Evolutionary conservation across 1,284 basidiomycete species (phyloP).

Genomic region (Anthracocystis walkeri): DNA sequence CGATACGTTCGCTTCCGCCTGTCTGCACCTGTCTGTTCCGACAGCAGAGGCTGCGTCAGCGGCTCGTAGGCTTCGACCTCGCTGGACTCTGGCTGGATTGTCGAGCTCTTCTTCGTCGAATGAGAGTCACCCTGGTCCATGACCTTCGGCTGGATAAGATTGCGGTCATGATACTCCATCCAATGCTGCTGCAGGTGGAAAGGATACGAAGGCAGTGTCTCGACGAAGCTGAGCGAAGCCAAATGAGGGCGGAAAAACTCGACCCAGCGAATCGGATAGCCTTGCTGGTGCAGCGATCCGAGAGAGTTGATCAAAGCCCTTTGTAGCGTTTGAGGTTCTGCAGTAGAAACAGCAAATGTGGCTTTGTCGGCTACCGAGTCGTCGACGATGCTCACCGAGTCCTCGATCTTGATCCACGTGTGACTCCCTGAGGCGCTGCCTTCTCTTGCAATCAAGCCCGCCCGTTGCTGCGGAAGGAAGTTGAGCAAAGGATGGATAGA

Average conservation of each 20-base stretch:
- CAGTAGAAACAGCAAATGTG: not conserved
- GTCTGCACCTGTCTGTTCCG: conserved; percentile 11
- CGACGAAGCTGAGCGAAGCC: conserved; percentile 11
- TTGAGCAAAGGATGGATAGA: not conserved
- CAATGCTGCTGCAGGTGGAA: conserved; percentile 46
- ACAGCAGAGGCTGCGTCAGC: conserved; percentile 19
- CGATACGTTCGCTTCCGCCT: not conserved
- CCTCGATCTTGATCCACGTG: conserved; percentile 10
- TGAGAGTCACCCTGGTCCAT: not conserved
- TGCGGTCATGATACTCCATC: conserved; percentile 56
- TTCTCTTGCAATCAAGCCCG: not conserved
- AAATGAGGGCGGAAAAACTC: conserved; percentile 33
- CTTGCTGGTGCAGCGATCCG: conserved; percentile 24
- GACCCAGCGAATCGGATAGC: conserved; percentile 35
- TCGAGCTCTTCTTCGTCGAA: not conserved
- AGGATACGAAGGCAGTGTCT: conserved; percentile 36
- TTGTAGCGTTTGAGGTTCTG: conserved; percentile 5
- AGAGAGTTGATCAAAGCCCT: conserved; percentile 13
- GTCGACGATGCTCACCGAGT: not conserved
- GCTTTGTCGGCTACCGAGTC: not conserved
- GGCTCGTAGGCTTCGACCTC: not conserved
- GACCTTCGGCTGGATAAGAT: conserved; percentile 22
- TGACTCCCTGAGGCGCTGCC: not conserved
- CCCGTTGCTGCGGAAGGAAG: not conserved
- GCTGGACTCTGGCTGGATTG: not conserved